Base-by-base conservation (phyloP, 78 protist species). In the Dictyostelium capitatum region DNA sequence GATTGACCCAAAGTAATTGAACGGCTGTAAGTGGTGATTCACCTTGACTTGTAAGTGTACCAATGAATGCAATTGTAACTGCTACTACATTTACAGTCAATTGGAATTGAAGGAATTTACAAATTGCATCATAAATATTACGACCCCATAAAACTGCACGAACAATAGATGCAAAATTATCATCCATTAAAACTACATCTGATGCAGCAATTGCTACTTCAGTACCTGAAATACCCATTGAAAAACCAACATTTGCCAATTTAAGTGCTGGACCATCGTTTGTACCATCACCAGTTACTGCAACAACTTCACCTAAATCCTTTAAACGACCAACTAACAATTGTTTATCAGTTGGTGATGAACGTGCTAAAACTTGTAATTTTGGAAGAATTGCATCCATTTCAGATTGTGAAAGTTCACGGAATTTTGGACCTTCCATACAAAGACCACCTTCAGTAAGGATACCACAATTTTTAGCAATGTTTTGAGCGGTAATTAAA, bases 161-260 rank as follows among this genome's bases (percentile, higher is more conserved):
- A 70, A 96, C 98, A 4, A 98, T 97, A 0, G 98, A 92, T 15
- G 74, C 78, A 81, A 98, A 99, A 91, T 98, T 98, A 92, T 98
- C 99, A 80, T 99, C 99, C 57, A 98, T 28, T 47, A 99, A 30
- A 41, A 99, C 80, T 41, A 99, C 98, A 89, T 98, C 99, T 0
- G 92, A 69, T 0, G 99, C 98, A 9, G 79, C 91, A 57, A 78
- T 87, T 9, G 92, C 91, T 2, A 93, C 96, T 57, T 98, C 98
- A 7, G 99, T 98, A 28, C 99, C 99, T 15, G 98, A 41, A 48
- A 99, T 96, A 79, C 99, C 99, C 99, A 99, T 99, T 64, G 99
- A 95, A 43, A 99, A 97, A 65, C 99, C 99, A 12, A 99, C 99
- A 37, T 99, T 97, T 51, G 99, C 99, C 57, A 79, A 48, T 67